Evolutionary conservation across 2,329 filamentous ascomycete genomes (phyloP).

Genomic region (Fusarium camptoceras): DNA sequence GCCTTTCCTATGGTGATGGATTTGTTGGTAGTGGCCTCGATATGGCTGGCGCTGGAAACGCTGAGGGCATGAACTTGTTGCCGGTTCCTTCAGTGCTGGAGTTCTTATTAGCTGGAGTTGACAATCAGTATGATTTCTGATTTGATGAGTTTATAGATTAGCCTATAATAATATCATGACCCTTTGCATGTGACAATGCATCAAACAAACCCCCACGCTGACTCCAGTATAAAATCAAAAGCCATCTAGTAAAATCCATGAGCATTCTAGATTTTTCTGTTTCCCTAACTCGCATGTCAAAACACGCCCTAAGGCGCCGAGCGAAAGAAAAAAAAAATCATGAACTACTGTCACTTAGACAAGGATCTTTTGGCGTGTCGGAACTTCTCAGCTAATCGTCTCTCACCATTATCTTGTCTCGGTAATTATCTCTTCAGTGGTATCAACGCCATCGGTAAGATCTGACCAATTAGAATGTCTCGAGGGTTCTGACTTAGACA

Average conservation of each 20-base stretch:
- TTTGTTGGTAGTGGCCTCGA: conserved; percentile 29
- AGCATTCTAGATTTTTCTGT: conserved; percentile 10
- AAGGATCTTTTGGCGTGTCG: background rate
- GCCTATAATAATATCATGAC: background rate
- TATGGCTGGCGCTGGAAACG: conserved; percentile 8
- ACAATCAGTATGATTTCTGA: conserved; percentile 43
- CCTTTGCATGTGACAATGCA: background rate
- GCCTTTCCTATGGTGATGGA: conserved; percentile 26
- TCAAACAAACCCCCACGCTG: background rate
- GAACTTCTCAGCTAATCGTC: background rate
- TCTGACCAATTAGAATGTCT: conserved; percentile 23
- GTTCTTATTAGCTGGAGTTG: conserved; percentile 49
- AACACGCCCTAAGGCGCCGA: background rate
- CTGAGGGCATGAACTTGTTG: conserved; percentile 36
- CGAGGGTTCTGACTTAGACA: conserved; percentile 4
- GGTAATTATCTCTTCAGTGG: background rate
- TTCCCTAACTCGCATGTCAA: background rate
- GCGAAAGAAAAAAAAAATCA: background rate
- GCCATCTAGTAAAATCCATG: background rate
- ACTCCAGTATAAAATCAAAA: conserved; percentile 1
- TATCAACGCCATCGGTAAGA: conserved; percentile 16
- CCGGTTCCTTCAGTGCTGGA: conserved; percentile 49
- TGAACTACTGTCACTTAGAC: background rate
- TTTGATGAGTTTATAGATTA: too few species aligned
- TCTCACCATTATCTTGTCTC: background rate